Conservation (phyloP, 306 rosid species). For the Albizia julibrissin region DNA sequence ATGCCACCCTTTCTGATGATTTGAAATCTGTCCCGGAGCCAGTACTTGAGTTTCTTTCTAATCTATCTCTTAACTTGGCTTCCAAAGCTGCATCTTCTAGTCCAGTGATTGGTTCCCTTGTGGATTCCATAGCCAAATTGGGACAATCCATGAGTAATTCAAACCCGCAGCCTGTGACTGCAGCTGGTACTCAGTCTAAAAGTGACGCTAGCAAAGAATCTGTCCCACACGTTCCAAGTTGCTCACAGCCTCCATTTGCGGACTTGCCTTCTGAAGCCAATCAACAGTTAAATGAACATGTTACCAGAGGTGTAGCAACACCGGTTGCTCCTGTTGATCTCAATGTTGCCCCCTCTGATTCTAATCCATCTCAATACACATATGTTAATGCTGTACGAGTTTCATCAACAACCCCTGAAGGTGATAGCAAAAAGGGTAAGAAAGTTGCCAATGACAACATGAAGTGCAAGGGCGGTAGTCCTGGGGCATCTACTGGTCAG, state of each 20-base stretch:
- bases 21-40: slow-evolving; percentile 63
- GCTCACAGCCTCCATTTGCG: slow-evolving; percentile 23
- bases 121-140: slow-evolving; percentile 45
- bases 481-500: slow-evolving; percentile 36
- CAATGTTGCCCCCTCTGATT: slow-evolving; percentile 49
- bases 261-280: slow-evolving; percentile 38
- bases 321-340: slow-evolving; percentile 55
- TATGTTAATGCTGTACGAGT: slow-evolving; percentile 24
- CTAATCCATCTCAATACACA: slow-evolving; percentile 27
- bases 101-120: slow-evolving; percentile 48
- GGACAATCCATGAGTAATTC: slow-evolving; percentile 26
- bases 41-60: slow-evolving; percentile 41
- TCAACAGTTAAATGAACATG: slow-evolving; percentile 33
- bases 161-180: neutral
- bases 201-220: slow-evolving; percentile 32
- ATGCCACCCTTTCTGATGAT: slow-evolving; percentile 36
- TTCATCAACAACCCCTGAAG: slow-evolving; percentile 33
- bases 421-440: slow-evolving; percentile 43
- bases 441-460: slow-evolving; percentile 14
- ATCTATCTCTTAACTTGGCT: slow-evolving; percentile 41
- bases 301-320: slow-evolving; percentile 25
- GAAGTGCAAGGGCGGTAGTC: slow-evolving; percentile 27
- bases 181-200: slow-evolving; percentile 35
- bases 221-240: slow-evolving; percentile 24
- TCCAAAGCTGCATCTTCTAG: slow-evolving; percentile 49